Percentiles rank a stretch among this genome's conserved stretches.
These are phyloP conservation scores for Thermothelomyces thermophilus DNA, from an alignment of 2,329 filamentous ascomycete species.

Conservation along the genomic window DNA sequence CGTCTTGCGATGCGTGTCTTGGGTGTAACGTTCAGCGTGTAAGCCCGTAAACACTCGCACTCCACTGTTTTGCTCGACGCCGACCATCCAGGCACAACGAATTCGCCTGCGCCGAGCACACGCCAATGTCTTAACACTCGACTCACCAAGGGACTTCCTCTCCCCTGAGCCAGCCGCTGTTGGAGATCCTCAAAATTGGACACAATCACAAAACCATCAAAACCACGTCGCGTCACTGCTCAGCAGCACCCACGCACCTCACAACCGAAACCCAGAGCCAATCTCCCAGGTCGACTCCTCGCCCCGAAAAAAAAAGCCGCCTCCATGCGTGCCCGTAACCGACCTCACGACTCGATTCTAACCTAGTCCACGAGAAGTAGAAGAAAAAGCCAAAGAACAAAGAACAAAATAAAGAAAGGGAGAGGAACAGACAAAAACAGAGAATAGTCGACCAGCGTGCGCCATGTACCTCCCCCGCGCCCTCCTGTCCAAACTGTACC, in stretches of 20 bases:
- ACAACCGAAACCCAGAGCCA: too few relatives aligned
- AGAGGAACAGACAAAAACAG: too few relatives aligned
- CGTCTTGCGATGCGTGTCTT: constrained; percentile 14
- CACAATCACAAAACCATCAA: neutral
- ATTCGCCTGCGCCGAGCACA: neutral
- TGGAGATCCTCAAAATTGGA: too few relatives aligned
- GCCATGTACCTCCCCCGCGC: constrained; percentile 89
- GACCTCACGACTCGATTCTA: neutral
- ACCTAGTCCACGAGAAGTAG: too few relatives aligned
- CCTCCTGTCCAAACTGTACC: constrained; percentile 85
- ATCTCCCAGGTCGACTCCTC: too few relatives aligned
- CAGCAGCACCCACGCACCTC: neutral
- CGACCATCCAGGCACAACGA: neutral
- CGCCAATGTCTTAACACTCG: neutral
- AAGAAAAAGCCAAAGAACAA: too few relatives aligned
- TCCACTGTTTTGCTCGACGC: constrained; percentile 7
- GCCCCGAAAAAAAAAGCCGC: neutral
- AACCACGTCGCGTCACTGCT: neutral
- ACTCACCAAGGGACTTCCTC: neutral
- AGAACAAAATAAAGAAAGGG: neutral
- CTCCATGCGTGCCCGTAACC: neutral
- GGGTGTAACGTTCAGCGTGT: neutral
- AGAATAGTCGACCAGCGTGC: constrained; percentile 28
- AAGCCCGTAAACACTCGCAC: constrained; percentile 8
- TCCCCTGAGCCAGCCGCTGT: neutral